phyloP scores from a whole-genome alignment of 225 moss, liverwort and hornwort genomes.

The Sphagnum contortum region DNA sequence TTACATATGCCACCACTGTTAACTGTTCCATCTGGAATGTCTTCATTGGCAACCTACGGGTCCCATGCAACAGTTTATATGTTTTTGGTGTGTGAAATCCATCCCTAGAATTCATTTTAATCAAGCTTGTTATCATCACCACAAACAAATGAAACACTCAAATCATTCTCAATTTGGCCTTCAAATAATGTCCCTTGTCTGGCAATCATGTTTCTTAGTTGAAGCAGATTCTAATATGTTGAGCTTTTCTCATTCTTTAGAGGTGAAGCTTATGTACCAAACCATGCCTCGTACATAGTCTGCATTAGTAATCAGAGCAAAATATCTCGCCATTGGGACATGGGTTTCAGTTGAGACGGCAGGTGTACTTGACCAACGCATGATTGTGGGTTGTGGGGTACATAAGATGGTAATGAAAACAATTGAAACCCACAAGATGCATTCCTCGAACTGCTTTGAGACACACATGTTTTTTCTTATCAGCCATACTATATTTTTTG shows the following conservation, averaged over 20 bases:
- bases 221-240: too few species aligned
- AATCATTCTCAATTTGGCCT: too few species aligned
- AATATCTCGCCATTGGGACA: conserved; percentile 70
- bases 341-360: conserved; percentile 60
- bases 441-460: conserved; percentile 39
- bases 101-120: too few species aligned
- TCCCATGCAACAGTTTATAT: not conserved
- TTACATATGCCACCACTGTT: conserved; percentile 64
- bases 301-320: conserved; percentile 76
- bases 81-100: too few species aligned
- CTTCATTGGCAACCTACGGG: conserved; percentile 72
- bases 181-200: too few species aligned
- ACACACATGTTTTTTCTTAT: too few species aligned
- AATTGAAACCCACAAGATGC: conserved; percentile 56
- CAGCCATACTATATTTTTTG: too few species aligned
- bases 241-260: too few species aligned
- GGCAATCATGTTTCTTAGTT: too few species aligned
- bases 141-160: too few species aligned
- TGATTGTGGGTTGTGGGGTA: conserved; percentile 47
- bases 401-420: conserved; percentile 55
- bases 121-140: too few species aligned
- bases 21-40: conserved; percentile 87
- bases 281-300: conserved; percentile 68
- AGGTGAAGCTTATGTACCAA: too few species aligned
- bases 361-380: conserved; percentile 48